These are phyloP conservation scores for Trichoderma sp. DNA, from an alignment of 2,329 filamentous ascomycete species.

Conservation along the genomic window DNA sequence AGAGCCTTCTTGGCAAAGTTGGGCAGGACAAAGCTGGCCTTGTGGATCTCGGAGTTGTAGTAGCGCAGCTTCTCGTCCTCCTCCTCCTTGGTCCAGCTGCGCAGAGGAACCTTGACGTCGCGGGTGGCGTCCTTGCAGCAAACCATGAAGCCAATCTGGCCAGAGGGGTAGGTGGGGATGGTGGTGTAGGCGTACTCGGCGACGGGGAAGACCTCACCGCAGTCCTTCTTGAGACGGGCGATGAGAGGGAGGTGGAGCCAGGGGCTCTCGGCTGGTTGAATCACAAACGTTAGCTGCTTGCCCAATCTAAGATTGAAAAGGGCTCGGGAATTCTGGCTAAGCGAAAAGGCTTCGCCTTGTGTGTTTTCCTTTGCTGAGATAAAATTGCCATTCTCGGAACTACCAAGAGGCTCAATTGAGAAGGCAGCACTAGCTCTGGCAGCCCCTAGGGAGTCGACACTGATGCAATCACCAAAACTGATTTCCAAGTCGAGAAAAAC, in stretches of 20 bases:
- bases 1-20: constrained; percentile 84
- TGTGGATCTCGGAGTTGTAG: constrained; percentile 97
- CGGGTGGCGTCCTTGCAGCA: constrained; percentile 90
- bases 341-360: background rate
- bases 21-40: constrained; percentile 88
- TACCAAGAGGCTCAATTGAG: constrained; percentile 34
- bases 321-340: background rate
- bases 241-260: constrained; percentile 97
- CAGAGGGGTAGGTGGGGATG: constrained; percentile 97
- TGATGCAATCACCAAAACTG: constrained; percentile 5
- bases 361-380: background rate
- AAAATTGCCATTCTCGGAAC: constrained; percentile 29
- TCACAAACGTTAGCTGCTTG: background rate
- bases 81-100: constrained; percentile 78
- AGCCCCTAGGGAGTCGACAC: constrained; percentile 31
- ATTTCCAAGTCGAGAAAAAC: background rate
- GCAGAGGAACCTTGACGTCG: constrained; percentile 81
- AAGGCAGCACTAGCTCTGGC: constrained; percentile 42
- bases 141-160: constrained; percentile 99
- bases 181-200: constrained; percentile 99
- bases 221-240: constrained; percentile 91
- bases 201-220: constrained; percentile 94
- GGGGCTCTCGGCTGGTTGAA: constrained; percentile 86
- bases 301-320: background rate
- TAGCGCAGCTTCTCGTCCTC: constrained; percentile 92